These are phyloP conservation scores for Dichotomocladium elegans DNA, from an alignment of 371 early-diverging fungal genomes.

Conservation along the genomic window DNA sequence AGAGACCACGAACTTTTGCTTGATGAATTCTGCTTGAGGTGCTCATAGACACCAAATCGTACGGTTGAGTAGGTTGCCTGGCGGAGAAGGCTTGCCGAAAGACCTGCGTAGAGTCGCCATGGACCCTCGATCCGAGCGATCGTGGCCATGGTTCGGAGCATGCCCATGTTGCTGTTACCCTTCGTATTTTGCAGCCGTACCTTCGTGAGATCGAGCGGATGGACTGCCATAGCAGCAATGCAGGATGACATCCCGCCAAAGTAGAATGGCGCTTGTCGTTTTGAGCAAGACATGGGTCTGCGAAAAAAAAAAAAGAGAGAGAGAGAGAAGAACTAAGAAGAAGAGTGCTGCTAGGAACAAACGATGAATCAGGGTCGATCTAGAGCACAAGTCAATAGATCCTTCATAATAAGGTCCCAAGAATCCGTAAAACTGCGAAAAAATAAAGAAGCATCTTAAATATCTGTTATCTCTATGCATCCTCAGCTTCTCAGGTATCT, in stretches of 20 bases:
- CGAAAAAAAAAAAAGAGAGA: not conserved
- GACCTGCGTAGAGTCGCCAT: slow-evolving; percentile 52
- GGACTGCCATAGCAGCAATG: slow-evolving; percentile 62
- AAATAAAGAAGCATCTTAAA: too few species aligned
- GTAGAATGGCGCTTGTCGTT: slow-evolving; percentile 38
- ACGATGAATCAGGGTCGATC: too few species aligned
- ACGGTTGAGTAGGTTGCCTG: slow-evolving; percentile 69
- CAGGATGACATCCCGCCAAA: slow-evolving; percentile 64
- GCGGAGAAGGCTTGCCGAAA: slow-evolving; percentile 60
- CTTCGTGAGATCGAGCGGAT: slow-evolving; percentile 86
- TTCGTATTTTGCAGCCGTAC: slow-evolving; percentile 74
- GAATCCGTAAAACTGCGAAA: too few species aligned
- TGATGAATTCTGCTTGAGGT: slow-evolving; percentile 25
- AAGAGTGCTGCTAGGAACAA: not conserved
- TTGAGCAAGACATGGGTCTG: not conserved
- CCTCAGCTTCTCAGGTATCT: too few species aligned
- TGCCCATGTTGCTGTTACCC: slow-evolving; percentile 20
- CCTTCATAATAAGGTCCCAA: too few species aligned
- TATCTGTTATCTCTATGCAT: too few species aligned
- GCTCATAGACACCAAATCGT: slow-evolving; percentile 63
- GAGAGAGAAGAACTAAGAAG: not conserved
- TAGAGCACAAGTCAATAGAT: too few species aligned
- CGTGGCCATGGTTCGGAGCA: slow-evolving; percentile 37
- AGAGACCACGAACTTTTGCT: not conserved
- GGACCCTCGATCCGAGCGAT: slow-evolving; percentile 33